phyloP scores from a whole-genome alignment of 176 grass and related monocot genomes.

The Avena sativa region DNA sequence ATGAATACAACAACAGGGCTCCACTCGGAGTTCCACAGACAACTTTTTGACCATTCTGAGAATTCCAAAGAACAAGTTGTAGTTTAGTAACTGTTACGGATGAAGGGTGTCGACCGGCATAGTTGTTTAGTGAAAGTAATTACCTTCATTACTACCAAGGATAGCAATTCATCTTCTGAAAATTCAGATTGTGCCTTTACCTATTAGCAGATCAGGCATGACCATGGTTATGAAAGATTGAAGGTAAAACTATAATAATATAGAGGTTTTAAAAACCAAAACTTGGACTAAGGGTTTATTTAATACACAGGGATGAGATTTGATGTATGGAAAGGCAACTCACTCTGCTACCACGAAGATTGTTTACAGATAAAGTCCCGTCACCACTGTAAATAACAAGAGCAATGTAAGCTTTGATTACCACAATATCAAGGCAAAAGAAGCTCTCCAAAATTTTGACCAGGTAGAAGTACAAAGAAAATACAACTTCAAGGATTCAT shows the following conservation, averaged over 20 bases:
- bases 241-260: conserved; percentile 9
- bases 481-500: background rate
- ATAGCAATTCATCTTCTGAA: conserved; percentile 95
- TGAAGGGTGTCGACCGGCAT: background rate
- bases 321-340: conserved; percentile 35
- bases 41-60: conserved; percentile 68
- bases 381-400: conserved; percentile 70
- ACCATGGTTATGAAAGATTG: conserved; percentile 13
- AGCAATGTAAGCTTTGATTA: conserved; percentile 29
- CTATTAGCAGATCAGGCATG: conserved; percentile 51
- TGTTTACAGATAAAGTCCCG: conserved; percentile 87
- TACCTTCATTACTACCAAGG: conserved; percentile 91
- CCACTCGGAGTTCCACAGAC: conserved; percentile 92
- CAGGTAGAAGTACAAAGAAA: background rate
- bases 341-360: conserved; percentile 82
- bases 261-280: conserved; percentile 14
- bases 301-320: background rate
- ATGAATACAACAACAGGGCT: conserved; percentile 83
- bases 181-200: conserved; percentile 87
- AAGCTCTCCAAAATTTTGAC: background rate
- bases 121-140: background rate
- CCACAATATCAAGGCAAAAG: conserved; percentile 5
- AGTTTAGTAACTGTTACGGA: background rate
- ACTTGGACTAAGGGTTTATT: background rate
- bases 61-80: background rate